Evolutionary conservation across 257 asterid genomes (phyloP), one percentile per base, ranked within the genome.

Genomic region (Rubia yunnanensis): DNA sequence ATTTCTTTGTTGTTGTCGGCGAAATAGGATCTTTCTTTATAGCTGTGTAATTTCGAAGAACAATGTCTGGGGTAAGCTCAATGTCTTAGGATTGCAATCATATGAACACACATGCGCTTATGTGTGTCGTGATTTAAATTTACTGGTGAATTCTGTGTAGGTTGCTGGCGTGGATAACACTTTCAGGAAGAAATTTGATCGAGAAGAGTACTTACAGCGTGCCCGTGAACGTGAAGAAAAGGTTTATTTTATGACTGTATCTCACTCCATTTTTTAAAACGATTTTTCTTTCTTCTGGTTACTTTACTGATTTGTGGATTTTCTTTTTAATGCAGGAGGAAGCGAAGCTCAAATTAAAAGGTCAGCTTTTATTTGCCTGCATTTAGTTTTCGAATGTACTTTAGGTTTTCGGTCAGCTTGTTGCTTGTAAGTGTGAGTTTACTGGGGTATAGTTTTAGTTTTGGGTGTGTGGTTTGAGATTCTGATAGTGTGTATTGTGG

Each of bases 141-240:
- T 27, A 48, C 55, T 65, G 49, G 15, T 54, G 18, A 46, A 58
- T 18, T 73, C 24, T 68, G 70, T 68, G 70, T 75, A 92, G 98
- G 84, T 75, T 65, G 87, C 75, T 74, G 99, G 95, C 71, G 85
- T 94, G 53, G 99, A 94, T 75, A 94, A 94, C 81, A 94, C 97
- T 68, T 94, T 88, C 38, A 81, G 97, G 5, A 90, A 59, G 78
- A 92, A 94, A 73, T 90, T 94, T 76, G 99, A 90, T 50, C 78
- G 91, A 22, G 99, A 94, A 78, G 99, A 86, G 80, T 88, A 86
- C 78, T 80, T 86, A 74, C 83, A 94, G 57, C 97, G 99, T 23
- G 99, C 99, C 64, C 96, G 97, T 54, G 88, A 82, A 46, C 96
- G 99, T 20, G 96, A 94, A 82, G 96, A 88, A 55, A 84, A 81